Conservation (phyloP, 2,329 filamentous ascomycete species). For the Colletotrichum sublineola region DNA sequence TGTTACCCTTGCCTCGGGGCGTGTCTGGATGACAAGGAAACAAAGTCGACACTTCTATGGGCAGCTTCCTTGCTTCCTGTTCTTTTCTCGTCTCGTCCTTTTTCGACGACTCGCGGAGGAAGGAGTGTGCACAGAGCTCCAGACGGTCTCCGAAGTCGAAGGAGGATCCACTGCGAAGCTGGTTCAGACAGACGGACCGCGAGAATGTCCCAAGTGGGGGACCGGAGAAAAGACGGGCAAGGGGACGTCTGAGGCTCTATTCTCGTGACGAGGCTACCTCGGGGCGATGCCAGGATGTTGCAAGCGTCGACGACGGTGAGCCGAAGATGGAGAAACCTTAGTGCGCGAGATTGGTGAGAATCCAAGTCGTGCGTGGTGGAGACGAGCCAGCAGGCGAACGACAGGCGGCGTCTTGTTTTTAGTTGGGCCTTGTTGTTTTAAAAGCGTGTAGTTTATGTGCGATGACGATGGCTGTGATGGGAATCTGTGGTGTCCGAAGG, state of each 20-base stretch:
- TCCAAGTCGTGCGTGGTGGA: slow-evolving; percentile 12
- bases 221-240: slow-evolving; percentile 36
- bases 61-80: slow-evolving; percentile 37
- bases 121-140: slow-evolving; percentile 42
- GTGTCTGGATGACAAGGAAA: slow-evolving; percentile 42
- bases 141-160: slow-evolving; percentile 32
- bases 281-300: slow-evolving; percentile 34
- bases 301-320: slow-evolving; percentile 39
- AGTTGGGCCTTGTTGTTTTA: not conserved
- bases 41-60: slow-evolving; percentile 37
- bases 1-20: slow-evolving; percentile 14
- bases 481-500: not conserved
- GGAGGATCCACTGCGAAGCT: slow-evolving; percentile 37
- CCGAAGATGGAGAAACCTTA: slow-evolving; percentile 39
- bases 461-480: slow-evolving; percentile 11
- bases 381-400: not conserved
- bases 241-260: slow-evolving; percentile 36
- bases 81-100: slow-evolving; percentile 15
- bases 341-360: slow-evolving; percentile 17
- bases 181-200: slow-evolving; percentile 41
- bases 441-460: slow-evolving; percentile 3
- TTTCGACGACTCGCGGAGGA: slow-evolving; percentile 33
- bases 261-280: slow-evolving; percentile 33
- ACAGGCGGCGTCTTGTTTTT: not conserved
- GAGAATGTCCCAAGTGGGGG: slow-evolving; percentile 43